A percentile compares a stretch with the other conserved stretches of the same genome.
These are phyloP conservation scores for Heritiera littoralis DNA, from an alignment of 345 rosid genomes.

Conservation along the genomic window DNA sequence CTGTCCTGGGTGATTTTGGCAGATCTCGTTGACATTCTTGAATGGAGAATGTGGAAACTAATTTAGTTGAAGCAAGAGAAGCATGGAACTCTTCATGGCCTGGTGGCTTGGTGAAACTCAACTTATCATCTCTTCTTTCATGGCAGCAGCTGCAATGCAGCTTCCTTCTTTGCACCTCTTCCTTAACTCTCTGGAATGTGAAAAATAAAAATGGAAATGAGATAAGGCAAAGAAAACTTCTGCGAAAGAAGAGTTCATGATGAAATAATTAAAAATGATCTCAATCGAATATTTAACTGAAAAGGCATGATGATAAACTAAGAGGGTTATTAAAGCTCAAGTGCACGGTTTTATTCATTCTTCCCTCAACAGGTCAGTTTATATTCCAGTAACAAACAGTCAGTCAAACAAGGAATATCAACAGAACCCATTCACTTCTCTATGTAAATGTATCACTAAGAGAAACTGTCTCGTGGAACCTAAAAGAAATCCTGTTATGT, in stretches of 20 bases:
- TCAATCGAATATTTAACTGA: background rate
- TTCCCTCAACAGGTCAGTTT: background rate
- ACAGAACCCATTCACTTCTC: background rate
- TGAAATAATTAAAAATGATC: background rate
- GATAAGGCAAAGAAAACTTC: background rate
- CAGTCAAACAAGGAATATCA: background rate
- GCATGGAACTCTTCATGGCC: conserved; percentile 67
- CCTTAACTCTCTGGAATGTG: conserved; percentile 66
- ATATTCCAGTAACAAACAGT: background rate
- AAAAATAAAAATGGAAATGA: conserved; percentile 2
- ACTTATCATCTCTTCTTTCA: conserved; percentile 34
- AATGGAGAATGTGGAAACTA: conserved; percentile 12
- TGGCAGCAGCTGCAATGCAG: conserved; percentile 30
- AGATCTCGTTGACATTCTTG: conserved; percentile 29
- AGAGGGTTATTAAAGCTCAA: background rate
- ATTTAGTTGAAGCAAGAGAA: conserved; percentile 43
- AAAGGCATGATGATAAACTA: background rate
- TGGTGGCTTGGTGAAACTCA: conserved; percentile 38
- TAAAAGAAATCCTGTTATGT: background rate
- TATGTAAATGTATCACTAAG: background rate
- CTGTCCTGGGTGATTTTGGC: conserved; percentile 20
- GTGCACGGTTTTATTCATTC: background rate
- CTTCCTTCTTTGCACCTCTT: conserved; percentile 71
- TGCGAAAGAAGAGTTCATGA: background rate
- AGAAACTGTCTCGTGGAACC: background rate